Percentiles rank a stretch among this genome's conserved stretches.
Conservation (phyloP, 805 yeast genomes). For the Nakazawaea ishiwadae region DNA sequence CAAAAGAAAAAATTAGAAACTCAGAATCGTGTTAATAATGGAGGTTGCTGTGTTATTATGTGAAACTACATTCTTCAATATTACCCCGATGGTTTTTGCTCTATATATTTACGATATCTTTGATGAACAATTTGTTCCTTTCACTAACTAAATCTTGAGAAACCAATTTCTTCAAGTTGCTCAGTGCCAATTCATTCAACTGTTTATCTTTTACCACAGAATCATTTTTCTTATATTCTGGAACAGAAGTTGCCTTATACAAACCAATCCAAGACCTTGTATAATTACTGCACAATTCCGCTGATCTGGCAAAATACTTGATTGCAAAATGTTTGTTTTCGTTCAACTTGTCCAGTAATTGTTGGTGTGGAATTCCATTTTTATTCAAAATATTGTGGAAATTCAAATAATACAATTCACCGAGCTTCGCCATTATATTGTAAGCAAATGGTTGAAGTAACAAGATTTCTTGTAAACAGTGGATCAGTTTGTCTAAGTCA, state of each 20-base stretch:
- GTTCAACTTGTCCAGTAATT: conserved; percentile 13
- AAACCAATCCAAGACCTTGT: conserved; percentile 75
- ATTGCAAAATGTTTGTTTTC: conserved; percentile 16
- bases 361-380: conserved; percentile 4
- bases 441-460: conserved; percentile 66
- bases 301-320: conserved; percentile 59
- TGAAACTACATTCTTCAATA: conserved; percentile 14
- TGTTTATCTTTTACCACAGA: conserved; percentile 23
- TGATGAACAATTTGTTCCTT: conserved; percentile 35
- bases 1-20: conserved; percentile 3
- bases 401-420: conserved; percentile 36
- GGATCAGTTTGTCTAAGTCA: conserved; percentile 62
- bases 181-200: conserved; percentile 32
- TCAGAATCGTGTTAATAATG: too few species aligned
- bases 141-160: conserved; percentile 23
- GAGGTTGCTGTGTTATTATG: conserved; percentile 26
- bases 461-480: conserved; percentile 66
- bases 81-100: too few species aligned
- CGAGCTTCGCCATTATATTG: conserved; percentile 59
- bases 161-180: conserved; percentile 31
- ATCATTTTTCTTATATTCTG: conserved; percentile 17
- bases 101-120: conserved; percentile 15
- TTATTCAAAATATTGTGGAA: conserved; percentile 4
- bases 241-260: conserved; percentile 27
- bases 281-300: conserved; percentile 71